phyloP scores from a whole-genome alignment of 2,329 filamentous ascomycete species.

The Cylindrodendrum hubeiense region DNA sequence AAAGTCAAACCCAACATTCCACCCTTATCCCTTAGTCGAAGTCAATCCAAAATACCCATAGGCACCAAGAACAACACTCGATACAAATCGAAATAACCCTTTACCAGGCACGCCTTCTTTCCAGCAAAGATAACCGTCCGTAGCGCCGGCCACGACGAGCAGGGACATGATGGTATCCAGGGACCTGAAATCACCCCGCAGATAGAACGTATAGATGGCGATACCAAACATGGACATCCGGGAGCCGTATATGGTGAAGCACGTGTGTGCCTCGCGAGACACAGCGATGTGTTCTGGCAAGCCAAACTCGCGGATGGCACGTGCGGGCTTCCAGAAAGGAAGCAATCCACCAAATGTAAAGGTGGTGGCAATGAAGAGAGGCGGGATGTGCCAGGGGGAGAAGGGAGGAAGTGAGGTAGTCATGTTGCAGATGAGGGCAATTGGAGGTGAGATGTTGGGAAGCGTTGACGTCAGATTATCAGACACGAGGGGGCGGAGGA shows the following conservation, averaged over 20 bases:
- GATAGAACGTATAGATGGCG: conserved; percentile 40
- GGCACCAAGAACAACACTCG: conserved; percentile 23
- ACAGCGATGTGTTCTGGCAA: conserved; percentile 46
- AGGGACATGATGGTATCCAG: conserved; percentile 40
- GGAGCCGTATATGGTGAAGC: conserved; percentile 45
- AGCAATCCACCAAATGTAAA: conserved; percentile 49
- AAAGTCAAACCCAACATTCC: no score
- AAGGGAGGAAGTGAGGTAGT: conserved; percentile 23
- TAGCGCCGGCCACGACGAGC: conserved; percentile 30
- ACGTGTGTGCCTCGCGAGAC: conserved; percentile 46
- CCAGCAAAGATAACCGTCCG: conserved; percentile 41
- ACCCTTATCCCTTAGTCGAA: conserved; percentile 4
- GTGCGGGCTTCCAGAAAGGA: conserved; percentile 47
- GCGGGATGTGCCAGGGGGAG: conserved; percentile 42
- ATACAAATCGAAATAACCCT: conserved; percentile 30
- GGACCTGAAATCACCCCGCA: conserved; percentile 29
- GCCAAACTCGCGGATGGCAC: conserved; percentile 50
- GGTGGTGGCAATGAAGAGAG: conserved; percentile 45
- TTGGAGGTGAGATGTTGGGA: neutral
- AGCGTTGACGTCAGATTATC: no score
- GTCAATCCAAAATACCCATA: conserved; percentile 38
- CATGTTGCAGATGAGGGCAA: neutral
- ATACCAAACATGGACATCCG: conserved; percentile 36
- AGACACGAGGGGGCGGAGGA: no score
- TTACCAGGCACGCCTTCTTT: conserved; percentile 33